phyloP scores from a whole-genome alignment of 2,329 filamentous ascomycete species.

The Trichoderma lentiforme region DNA sequence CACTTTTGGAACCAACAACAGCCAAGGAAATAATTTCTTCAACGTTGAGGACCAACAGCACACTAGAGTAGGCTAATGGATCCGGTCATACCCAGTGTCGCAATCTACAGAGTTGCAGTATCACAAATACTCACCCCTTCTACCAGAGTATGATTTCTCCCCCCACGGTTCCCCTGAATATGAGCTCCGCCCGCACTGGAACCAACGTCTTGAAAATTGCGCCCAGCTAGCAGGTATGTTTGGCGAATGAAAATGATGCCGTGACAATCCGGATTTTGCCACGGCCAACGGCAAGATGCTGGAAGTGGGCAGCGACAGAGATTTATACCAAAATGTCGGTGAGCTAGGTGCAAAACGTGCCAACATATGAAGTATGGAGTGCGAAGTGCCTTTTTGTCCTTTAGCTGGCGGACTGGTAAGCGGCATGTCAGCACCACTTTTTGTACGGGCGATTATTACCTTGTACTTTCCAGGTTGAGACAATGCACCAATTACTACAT shows the following conservation, averaged over 20 bases:
- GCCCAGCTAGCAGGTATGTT: background rate
- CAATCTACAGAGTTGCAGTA: background rate
- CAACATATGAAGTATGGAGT: background rate
- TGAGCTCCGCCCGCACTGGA: background rate
- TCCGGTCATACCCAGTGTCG: background rate
- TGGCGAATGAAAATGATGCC: background rate
- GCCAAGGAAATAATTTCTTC: background rate
- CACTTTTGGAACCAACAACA: background rate
- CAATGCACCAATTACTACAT: background rate
- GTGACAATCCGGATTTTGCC: background rate
- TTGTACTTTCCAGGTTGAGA: background rate
- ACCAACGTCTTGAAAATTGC: background rate
- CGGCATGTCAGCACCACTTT: background rate
- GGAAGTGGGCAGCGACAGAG: background rate
- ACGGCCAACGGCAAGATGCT: background rate
- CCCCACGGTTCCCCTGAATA: background rate
- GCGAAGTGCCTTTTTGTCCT: background rate
- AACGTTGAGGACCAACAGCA: background rate
- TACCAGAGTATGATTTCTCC: background rate
- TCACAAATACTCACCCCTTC: background rate
- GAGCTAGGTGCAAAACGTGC: background rate
- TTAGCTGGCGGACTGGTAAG: background rate
- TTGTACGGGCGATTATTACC: background rate
- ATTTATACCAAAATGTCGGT: constrained; percentile 2
- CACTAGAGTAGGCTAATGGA: background rate